Base-by-base conservation (phyloP, 306 rosid genomes). In the Purshia tridentata region DNA sequence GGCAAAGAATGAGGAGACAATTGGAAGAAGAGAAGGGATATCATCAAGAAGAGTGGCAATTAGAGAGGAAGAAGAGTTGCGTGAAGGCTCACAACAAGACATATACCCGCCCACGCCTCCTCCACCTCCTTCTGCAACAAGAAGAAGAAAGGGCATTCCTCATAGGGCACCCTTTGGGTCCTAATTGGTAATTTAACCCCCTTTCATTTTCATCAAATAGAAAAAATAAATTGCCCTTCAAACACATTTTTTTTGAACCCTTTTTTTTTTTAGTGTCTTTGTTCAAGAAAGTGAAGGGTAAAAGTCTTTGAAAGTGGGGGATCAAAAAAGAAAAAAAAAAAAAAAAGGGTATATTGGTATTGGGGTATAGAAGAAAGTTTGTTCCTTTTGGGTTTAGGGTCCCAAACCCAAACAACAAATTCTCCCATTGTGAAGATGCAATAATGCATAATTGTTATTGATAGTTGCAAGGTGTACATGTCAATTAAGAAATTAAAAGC, bases 121-220 rank as follows among this genome's bases (percentile, higher is more conserved):
- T 72, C 91, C 92, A 67, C 96, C 89, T 78, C 53, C 97, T 81
- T 89, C 97, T 49, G 83, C 77, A 29, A 77, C 91, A 81, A 88
- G 98, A 52, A 91, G 98, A 88, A 93, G 98, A 74, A 93, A 93
- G 88, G 98, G 98, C 70, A 89, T 91, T 76, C 98, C 98, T 77
- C 97, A 81, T 51, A 86, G 98, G 73, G 98, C 98, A 64, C 98
- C 98, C 65, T 88, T 93, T 81, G 88, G 86, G 60, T 78, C 91
- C 72, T 93, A 84, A 63, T 59, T 83, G 35, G 35, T 75, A 23
- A 58, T 37, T 16, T 56, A 56, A 56, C 20, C 14, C 54, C 63
- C 63, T 52, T 69, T 65, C 45, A 55, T 22, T 6, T 44, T 57
- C 46, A 57, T 3, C 47, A 61, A 39, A 61, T 70, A 29, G 35